These are phyloP conservation scores for Spathaspora girioi DNA, from an alignment of 805 yeast genomes.

Conservation along the genomic window DNA sequence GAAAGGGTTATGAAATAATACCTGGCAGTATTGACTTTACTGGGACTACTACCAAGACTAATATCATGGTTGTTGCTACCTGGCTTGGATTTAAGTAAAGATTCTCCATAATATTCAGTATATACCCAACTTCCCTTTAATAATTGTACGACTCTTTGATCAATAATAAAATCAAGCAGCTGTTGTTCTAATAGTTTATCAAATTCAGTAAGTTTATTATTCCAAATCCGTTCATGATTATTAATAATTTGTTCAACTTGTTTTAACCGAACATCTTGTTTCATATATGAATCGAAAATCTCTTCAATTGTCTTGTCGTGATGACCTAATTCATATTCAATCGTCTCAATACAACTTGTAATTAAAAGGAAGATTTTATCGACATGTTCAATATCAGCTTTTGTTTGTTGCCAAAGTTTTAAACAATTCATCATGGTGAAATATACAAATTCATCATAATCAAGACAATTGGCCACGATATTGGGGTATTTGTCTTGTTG, in stretches of 20 bases:
- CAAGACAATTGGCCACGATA: conserved; percentile 38
- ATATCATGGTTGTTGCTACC: conserved; percentile 12
- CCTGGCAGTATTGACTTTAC: background rate
- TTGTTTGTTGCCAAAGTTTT: conserved; percentile 62
- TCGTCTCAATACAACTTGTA: conserved; percentile 20
- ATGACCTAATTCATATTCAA: conserved; percentile 23
- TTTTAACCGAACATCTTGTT: conserved; percentile 47
- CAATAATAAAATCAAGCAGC: conserved; percentile 66
- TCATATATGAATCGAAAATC: conserved; percentile 43
- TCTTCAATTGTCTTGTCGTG: conserved; percentile 37
- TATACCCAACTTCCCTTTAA: conserved; percentile 82
- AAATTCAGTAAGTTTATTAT: conserved; percentile 43
- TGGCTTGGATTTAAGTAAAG: conserved; percentile 17
- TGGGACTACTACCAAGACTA: background rate
- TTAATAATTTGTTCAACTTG: conserved; percentile 48
- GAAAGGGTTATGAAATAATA: conserved; percentile 59
- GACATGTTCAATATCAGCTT: conserved; percentile 43
- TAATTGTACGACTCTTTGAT: conserved; percentile 68
- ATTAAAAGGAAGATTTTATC: conserved; percentile 48
- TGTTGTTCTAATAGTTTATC: conserved; percentile 49
- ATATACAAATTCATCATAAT: conserved; percentile 55
- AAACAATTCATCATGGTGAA: conserved; percentile 55
- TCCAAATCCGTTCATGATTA: conserved; percentile 41
- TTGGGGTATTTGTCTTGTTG: conserved; percentile 28
- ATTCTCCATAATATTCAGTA: conserved; percentile 50